phyloP scores from a whole-genome alignment of 805 yeast genomes.

The Ogataea angusta region DNA sequence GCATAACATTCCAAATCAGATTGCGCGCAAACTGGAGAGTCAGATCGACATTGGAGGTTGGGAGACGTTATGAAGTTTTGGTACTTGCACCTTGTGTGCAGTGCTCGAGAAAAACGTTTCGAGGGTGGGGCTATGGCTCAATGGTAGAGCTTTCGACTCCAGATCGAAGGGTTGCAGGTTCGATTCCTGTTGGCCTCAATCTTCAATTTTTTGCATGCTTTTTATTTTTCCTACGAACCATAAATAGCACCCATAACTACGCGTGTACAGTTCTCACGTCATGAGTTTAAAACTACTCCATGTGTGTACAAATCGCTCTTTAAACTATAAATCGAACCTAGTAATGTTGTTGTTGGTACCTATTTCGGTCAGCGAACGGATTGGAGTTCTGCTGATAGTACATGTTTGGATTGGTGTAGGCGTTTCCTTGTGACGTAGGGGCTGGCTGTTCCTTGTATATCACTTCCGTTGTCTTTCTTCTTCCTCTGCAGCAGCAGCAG shows the following conservation, averaged over 20 bases:
- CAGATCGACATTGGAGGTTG: constrained; percentile 90
- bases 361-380: constrained; percentile 14
- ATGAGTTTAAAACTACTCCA: neutral
- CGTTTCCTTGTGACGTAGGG: constrained; percentile 21
- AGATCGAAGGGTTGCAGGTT: constrained; percentile 85
- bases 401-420: constrained; percentile 32
- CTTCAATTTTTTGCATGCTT: constrained; percentile 30
- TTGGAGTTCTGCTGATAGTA: constrained; percentile 26
- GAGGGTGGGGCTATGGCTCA: constrained; percentile 66
- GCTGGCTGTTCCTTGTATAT: constrained; percentile 19
- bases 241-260: too few relatives aligned
- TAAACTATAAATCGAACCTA: neutral
- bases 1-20: constrained; percentile 71
- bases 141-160: constrained; percentile 81
- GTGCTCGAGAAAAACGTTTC: neutral
- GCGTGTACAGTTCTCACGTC: too few relatives aligned
- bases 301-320: neutral
- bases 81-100: neutral
- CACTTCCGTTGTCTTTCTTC: constrained; percentile 10
- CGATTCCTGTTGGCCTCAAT: constrained; percentile 80
- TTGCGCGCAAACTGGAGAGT: constrained; percentile 78
- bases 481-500: constrained; percentile 39
- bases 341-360: constrained; percentile 13
- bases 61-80: constrained; percentile 61
- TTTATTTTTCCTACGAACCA: too few relatives aligned